These are phyloP conservation scores for Carex pumila DNA, from an alignment of 176 grass and related monocot genomes.

Conservation along the genomic window DNA sequence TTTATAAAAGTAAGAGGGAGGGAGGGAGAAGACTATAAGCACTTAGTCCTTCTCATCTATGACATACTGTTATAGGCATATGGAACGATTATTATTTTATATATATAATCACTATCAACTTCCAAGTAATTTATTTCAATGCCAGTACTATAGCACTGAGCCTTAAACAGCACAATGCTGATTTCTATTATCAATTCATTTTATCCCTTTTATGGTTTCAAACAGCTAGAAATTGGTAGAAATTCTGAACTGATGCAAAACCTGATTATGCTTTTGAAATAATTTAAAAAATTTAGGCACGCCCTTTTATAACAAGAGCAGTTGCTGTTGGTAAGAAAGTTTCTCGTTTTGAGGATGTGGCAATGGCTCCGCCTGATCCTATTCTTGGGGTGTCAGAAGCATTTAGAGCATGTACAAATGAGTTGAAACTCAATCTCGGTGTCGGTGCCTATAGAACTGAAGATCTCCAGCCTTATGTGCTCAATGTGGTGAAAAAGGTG, in stretches of 20 bases:
- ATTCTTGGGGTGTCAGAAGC: constrained; percentile 96
- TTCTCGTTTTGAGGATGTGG: constrained; percentile 83
- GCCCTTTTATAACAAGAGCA: constrained; percentile 38
- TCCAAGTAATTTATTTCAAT: background rate
- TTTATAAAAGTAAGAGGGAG: background rate
- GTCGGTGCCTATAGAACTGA: constrained; percentile 98
- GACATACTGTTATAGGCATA: background rate
- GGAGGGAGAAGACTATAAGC: background rate
- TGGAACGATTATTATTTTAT: background rate
- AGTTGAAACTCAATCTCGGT: constrained; percentile 87
- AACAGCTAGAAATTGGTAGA: background rate
- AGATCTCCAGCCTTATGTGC: constrained; percentile 71
- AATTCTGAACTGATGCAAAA: background rate
- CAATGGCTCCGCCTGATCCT: constrained; percentile 89
- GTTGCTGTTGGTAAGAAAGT: constrained; percentile 51
- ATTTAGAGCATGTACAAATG: constrained; percentile 74
- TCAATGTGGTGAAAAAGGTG: constrained; percentile 95
- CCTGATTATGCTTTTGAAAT: background rate
- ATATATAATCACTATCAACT: background rate
- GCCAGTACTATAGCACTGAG: background rate
- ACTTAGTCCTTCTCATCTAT: background rate
- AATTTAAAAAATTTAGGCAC: constrained; percentile 28
- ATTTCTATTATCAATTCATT: background rate
- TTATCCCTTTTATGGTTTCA: background rate
- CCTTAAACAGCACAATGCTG: background rate